Base-by-base conservation (phyloP, 805 yeast genomes). In the Lipomyces sp. region DNA sequence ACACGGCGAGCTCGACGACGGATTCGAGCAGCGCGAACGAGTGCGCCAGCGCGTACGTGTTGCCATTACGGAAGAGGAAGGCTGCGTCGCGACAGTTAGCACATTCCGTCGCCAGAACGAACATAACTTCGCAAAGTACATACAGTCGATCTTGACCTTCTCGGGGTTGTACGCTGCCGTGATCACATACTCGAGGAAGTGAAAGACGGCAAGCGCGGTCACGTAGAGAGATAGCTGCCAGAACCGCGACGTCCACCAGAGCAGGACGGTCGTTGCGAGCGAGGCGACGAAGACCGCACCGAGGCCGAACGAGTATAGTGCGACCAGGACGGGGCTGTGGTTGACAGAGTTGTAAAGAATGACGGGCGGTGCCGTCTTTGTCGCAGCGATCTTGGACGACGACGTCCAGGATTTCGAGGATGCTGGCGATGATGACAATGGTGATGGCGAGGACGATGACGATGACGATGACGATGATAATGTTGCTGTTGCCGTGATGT, bases 121-220 rank as follows among this genome's bases (percentile, higher is more conserved):
- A 18, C 14, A n/a, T n/a, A 13, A 11, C 18, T 21, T 36, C 3
- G n/a, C 11, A 7, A 32, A 10, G 22, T 11, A 47, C 60, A 39
- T 57, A 60, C 63, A 88, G 59, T 85, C 88, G 48, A 76, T 76
- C 37, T 80, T 81, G 1, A 83, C 84, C 61, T 82, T 81, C 3
- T 72, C 66, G 2, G 81, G 74, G 63, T 91, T 89, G 68, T 74
- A 88, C 45, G 72, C 69, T 0, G 95, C 89, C 0, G 98, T 93
- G 35, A 81, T 77, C 61, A 77, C 79, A 65, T 83, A 93, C 69
- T 93, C 98, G 19, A 86, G 65, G 60, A 86, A 78, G 65, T 93
- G 98, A 69, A 91, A 93, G 0, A 75, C 24, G 2, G 83, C 66
- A 8, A 86, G 64, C 0, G 77, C 65, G 10, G 74, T 65, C 8